phyloP scores from a whole-genome alignment of 768 basidiomycete species.

The Pleurotus pulmonarius region DNA sequence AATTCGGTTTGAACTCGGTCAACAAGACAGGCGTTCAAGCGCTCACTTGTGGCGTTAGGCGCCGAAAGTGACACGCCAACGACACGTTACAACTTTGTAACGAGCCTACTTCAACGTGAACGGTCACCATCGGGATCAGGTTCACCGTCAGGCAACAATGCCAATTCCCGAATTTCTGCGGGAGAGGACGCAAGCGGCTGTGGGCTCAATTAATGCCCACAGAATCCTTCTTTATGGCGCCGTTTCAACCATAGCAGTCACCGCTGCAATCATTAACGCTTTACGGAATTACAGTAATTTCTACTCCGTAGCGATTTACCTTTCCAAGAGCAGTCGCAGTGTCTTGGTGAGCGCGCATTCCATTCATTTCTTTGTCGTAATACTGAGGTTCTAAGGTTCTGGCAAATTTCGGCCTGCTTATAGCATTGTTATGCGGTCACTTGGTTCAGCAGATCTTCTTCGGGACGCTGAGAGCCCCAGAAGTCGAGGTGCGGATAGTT shows the following conservation, averaged over 20 bases:
- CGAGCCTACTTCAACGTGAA: neutral
- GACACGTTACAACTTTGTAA: too few relatives aligned
- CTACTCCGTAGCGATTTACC: conserved; percentile 87
- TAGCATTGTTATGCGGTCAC: conserved; percentile 73
- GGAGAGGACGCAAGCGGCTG: conserved; percentile 46
- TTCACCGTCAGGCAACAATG: conserved; percentile 28
- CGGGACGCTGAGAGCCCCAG: conserved; percentile 79
- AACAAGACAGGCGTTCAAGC: too few relatives aligned
- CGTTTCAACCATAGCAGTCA: conserved; percentile 65
- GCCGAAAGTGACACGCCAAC: too few relatives aligned
- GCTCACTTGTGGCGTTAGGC: too few relatives aligned
- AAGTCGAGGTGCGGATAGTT: conserved; percentile 73
- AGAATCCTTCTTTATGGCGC: conserved; percentile 67
- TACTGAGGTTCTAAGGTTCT: conserved; percentile 55
- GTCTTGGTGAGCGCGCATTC: conserved; percentile 61
- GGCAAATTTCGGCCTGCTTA: conserved; percentile 83
- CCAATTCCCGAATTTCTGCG: conserved; percentile 48
- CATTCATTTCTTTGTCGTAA: neutral
- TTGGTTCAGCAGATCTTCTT: conserved; percentile 87
- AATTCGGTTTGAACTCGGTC: too few relatives aligned
- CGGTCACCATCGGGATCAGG: neutral
- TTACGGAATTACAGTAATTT: conserved; percentile 85
- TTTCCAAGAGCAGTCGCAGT: conserved; percentile 92
- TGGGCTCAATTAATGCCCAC: conserved; percentile 52
- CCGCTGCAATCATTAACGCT: conserved; percentile 73